Evolutionary conservation across 164 flowering plant genomes (phyloP).

Genomic region (Malania oleifera): DNA sequence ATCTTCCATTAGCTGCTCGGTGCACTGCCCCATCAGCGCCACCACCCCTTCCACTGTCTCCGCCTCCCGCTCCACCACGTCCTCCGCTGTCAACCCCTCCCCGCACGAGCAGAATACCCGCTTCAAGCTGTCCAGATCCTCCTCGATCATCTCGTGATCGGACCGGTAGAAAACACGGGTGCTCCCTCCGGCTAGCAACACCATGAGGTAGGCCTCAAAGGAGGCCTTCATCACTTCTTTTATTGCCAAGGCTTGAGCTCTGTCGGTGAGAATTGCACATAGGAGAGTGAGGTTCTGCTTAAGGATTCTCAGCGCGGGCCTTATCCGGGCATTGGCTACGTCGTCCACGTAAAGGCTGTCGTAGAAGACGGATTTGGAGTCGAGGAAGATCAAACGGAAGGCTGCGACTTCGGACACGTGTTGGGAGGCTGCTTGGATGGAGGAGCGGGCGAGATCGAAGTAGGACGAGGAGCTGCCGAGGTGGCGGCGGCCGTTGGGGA

Average conservation of each 20-base stretch:
- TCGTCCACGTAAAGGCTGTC: slow-evolving; percentile 57
- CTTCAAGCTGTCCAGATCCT: slow-evolving; percentile 73
- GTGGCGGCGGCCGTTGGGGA: slow-evolving; percentile 21
- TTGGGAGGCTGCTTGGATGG: slow-evolving; percentile 51
- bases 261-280: slow-evolving; percentile 54
- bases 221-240: slow-evolving; percentile 84
- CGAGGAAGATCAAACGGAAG: slow-evolving; percentile 79
- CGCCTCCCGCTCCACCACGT: slow-evolving; percentile 61
- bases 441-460: slow-evolving; percentile 47
- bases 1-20: slow-evolving; percentile 83
- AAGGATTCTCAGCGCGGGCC: slow-evolving; percentile 64
- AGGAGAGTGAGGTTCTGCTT: slow-evolving; percentile 84
- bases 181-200: slow-evolving; percentile 83
- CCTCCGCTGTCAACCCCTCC: slow-evolving; percentile 66
- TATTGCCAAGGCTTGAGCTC: slow-evolving; percentile 63
- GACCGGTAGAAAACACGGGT: slow-evolving; percentile 40
- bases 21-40: slow-evolving; percentile 56
- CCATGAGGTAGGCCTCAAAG: slow-evolving; percentile 81
- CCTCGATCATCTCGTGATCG: slow-evolving; percentile 69
- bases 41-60: slow-evolving; percentile 76
- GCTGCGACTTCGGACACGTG: slow-evolving; percentile 87
- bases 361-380: slow-evolving; percentile 63
- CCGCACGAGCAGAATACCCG: slow-evolving; percentile 57
- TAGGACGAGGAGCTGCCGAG: slow-evolving; percentile 32
- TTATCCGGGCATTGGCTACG: slow-evolving; percentile 62